Conservation (phyloP, 106 monocot species). For the Dendrobium nobile region DNA sequence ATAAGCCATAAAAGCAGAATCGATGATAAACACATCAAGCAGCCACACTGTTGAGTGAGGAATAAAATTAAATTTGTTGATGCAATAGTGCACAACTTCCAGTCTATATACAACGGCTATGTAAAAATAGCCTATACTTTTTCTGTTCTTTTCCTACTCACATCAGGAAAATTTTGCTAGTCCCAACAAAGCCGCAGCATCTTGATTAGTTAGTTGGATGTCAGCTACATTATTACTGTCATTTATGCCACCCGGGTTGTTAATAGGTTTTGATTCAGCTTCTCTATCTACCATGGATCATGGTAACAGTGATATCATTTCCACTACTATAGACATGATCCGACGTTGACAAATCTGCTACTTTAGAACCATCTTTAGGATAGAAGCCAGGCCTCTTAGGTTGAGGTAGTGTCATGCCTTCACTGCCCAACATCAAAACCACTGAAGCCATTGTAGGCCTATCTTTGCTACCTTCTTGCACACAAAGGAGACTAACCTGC, state of each 20-base stretch:
- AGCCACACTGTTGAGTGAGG: too few species aligned
- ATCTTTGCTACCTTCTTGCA: constrained; percentile 27
- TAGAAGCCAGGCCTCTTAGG: constrained; percentile 18
- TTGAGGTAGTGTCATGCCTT: background rate
- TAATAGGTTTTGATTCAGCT: too few species aligned
- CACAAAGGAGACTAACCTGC: constrained; percentile 31
- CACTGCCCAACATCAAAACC: constrained; percentile 32
- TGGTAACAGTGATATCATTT: constrained; percentile 3
- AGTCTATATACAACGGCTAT: background rate
- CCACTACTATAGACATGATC: background rate
- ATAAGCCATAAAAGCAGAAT: background rate
- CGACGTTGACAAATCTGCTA: background rate
- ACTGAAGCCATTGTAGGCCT: constrained; percentile 39
- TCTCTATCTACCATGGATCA: constrained; percentile 1
- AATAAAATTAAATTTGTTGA: background rate
- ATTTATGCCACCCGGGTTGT: too few species aligned
- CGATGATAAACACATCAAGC: background rate
- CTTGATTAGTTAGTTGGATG: too few species aligned
- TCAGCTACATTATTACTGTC: too few species aligned
- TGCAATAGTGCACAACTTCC: background rate
- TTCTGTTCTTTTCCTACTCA: background rate
- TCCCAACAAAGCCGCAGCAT: too few species aligned
- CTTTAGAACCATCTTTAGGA: background rate
- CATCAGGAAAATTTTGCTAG: background rate
- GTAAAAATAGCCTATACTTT: background rate